Conservation (phyloP, 2,329 filamentous ascomycete species). For the Botrytis sinoallii region DNA sequence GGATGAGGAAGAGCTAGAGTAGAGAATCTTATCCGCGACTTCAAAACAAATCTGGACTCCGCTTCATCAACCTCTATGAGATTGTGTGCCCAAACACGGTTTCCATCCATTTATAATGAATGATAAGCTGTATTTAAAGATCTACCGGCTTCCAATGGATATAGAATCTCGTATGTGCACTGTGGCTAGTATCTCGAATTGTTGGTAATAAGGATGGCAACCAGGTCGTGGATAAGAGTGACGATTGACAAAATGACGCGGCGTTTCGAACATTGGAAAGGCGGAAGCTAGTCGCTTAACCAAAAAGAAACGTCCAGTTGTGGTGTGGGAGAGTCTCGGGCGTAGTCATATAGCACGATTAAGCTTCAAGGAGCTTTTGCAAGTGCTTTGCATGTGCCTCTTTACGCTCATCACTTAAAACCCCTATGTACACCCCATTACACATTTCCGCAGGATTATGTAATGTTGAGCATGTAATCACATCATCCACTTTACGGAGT, state of each 20-base stretch:
- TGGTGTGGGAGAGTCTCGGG: not conserved
- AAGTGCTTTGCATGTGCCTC: not conserved
- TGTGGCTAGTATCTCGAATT: not conserved
- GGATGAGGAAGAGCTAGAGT: not conserved
- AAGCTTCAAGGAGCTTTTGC: not conserved
- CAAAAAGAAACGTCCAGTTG: not conserved
- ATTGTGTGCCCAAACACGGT: not conserved
- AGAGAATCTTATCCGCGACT: not conserved
- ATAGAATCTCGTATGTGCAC: not conserved
- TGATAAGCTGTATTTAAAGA: not conserved
- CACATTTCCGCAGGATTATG: not conserved
- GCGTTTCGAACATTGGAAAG: not conserved
- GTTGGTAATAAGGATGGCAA: not conserved
- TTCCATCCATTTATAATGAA: not conserved
- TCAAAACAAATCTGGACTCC: not conserved
- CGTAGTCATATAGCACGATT: not conserved
- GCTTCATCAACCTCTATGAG: not conserved
- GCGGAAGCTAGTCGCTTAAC: not conserved
- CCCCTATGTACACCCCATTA: no score
- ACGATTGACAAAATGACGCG: not conserved
- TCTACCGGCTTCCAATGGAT: not conserved
- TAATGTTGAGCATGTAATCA: not conserved
- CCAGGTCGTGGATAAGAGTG: not conserved
- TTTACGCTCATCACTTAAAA: not conserved
- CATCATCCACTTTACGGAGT: not conserved